Percentiles rank a stretch among this genome's conserved stretches.
phyloP scores from a whole-genome alignment of 2,329 filamentous ascomycete species.

The Geosmithia putterillii region DNA sequence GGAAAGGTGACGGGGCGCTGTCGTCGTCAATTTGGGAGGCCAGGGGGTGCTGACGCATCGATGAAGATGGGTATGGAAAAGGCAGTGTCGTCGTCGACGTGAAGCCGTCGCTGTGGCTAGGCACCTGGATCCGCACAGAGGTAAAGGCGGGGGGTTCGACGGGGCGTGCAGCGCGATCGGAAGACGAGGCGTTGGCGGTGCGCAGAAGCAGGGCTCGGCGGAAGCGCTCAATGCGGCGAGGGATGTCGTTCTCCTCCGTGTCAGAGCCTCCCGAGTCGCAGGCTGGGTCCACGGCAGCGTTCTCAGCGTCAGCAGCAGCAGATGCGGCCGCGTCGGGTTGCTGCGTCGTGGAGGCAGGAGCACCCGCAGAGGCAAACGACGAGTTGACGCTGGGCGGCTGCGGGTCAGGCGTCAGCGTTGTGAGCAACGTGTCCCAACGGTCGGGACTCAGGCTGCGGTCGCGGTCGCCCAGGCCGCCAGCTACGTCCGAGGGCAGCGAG shows the following conservation, averaged over 20 bases:
- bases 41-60: neutral
- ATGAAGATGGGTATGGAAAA: neutral
- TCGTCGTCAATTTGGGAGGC: neutral
- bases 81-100: neutral
- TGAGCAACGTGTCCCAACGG: conserved; percentile 70
- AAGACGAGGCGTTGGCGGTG: neutral
- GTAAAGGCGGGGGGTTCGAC: neutral
- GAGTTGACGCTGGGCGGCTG: conserved; percentile 69
- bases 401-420: conserved; percentile 69
- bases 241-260: conserved; percentile 33
- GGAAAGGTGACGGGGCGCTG: neutral
- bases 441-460: conserved; percentile 71
- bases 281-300: conserved; percentile 24
- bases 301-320: too few species aligned
- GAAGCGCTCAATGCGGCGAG: neutral
- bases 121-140: neutral
- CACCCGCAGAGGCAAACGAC: conserved; percentile 59
- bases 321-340: conserved; percentile 28
- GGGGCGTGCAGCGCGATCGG: neutral
- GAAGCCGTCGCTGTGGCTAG: neutral
- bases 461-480: conserved; percentile 74
- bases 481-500: neutral
- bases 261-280: conserved; percentile 44
- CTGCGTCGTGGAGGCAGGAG: conserved; percentile 25
- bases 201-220: neutral